A percentile compares a stretch with the other conserved stretches of the same genome.
These are phyloP conservation scores for Eucalyptus albens DNA, from an alignment of 345 rosid species.

Conservation along the genomic window DNA sequence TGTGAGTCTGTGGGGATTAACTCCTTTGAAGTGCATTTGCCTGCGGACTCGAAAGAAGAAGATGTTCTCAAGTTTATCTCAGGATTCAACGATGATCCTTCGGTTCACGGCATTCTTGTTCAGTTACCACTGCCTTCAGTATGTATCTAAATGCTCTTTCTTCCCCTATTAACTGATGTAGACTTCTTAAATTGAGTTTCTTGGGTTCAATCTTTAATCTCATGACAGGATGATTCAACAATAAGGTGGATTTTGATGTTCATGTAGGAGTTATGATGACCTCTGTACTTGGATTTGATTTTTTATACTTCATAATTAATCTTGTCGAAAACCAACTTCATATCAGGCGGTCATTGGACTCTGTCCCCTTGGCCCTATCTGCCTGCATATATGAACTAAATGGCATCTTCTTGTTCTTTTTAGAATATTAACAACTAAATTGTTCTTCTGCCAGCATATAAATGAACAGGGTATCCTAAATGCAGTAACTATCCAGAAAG, in stretches of 20 bases:
- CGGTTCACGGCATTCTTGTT: conserved; percentile 87
- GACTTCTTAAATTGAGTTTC: not conserved
- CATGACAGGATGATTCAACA: not conserved
- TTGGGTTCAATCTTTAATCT: not conserved
- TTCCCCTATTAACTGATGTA: not conserved
- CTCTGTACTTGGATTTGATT: not conserved
- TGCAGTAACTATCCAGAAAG: conserved; percentile 73
- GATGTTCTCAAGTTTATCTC: conserved; percentile 53
- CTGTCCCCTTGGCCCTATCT: not conserved
- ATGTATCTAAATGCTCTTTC: conserved; percentile 5
- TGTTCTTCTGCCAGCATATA: conserved; percentile 48
- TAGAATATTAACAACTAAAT: not conserved
- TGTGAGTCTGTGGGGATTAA: conserved; percentile 70
- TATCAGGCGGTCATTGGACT: not conserved
- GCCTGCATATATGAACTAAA: not conserved
- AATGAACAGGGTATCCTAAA: conserved; percentile 61
- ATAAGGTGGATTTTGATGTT: not conserved
- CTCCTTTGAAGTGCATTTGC: conserved; percentile 50
- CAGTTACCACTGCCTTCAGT: conserved; percentile 81
- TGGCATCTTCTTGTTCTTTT: not conserved
- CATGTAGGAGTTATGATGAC: not conserved
- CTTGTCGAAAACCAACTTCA: not conserved
- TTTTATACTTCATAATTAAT: not conserved
- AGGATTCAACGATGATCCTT: conserved; percentile 51
- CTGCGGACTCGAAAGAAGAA: conserved; percentile 48